Evolutionary conservation across 2,329 filamentous ascomycete species (phyloP).

Genomic region (Geosmithia morbida): DNA sequence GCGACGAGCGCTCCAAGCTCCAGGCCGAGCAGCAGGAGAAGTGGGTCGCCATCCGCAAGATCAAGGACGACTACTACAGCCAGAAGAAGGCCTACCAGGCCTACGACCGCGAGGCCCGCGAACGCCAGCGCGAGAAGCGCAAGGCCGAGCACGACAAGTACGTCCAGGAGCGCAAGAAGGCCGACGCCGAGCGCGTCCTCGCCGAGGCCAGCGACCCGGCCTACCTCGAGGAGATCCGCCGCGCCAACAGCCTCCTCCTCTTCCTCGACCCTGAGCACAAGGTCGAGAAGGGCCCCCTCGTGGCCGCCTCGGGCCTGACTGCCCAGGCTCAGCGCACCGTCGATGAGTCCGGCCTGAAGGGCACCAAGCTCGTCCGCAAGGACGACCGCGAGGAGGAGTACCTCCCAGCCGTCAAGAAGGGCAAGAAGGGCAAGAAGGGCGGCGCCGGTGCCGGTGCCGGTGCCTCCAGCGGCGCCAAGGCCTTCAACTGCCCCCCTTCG

Average conservation of each 20-base stretch:
- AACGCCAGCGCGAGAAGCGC: constrained; percentile 61
- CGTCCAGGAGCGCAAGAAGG: constrained; percentile 59
- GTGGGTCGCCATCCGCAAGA: constrained; percentile 63
- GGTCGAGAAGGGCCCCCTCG: constrained; percentile 51
- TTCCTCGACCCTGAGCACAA: constrained; percentile 72
- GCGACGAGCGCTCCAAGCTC: constrained; percentile 73
- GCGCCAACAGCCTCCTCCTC: constrained; percentile 72
- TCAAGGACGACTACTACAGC: constrained; percentile 81
- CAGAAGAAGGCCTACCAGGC: constrained; percentile 69
- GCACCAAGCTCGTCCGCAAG: constrained; percentile 71
- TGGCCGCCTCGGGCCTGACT: constrained; percentile 57
- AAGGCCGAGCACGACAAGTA: constrained; percentile 67
- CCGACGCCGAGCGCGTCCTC: constrained; percentile 61
- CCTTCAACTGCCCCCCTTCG: constrained; percentile 76
- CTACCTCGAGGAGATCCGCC: constrained; percentile 84
- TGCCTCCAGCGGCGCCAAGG: constrained; percentile 31
- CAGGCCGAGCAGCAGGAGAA: constrained; percentile 80
- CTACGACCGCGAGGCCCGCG: constrained; percentile 72
- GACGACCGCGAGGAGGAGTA: constrained; percentile 80
- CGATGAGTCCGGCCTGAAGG: constrained; percentile 73
- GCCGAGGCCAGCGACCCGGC: constrained; percentile 74
- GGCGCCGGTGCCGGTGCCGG: constrained; percentile 31
- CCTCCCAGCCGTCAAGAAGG: constrained; percentile 66
- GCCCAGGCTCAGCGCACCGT: constrained; percentile 73
- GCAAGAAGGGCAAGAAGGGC: constrained; percentile 68